A percentile compares a stretch with the other conserved stretches of the same genome.
Conservation (phyloP, 164 flowering plant genomes). For the Kalanchoe fedtschenkoi region DNA sequence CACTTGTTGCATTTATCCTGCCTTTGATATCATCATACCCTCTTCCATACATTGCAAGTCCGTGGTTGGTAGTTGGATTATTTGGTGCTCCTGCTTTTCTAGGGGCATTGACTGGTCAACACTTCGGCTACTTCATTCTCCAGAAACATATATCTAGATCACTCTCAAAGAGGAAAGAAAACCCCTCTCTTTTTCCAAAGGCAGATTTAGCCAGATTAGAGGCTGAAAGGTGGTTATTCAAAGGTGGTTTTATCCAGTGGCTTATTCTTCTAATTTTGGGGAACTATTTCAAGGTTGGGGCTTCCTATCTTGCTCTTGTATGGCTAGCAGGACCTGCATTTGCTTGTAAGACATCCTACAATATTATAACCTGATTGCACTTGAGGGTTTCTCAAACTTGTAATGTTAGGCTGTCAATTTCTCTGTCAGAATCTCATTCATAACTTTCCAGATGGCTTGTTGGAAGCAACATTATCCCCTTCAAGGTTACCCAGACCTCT, state of each 20-base stretch:
- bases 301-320: constrained; percentile 74
- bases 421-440: constrained; percentile 8
- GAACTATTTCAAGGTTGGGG: constrained; percentile 60
- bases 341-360: constrained; percentile 56
- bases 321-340: constrained; percentile 87
- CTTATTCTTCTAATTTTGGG: constrained; percentile 54
- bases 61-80: constrained; percentile 73
- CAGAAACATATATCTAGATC: constrained; percentile 29
- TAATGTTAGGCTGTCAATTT: not conserved
- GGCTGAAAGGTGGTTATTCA: constrained; percentile 91
- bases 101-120: constrained; percentile 85
- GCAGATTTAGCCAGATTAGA: constrained; percentile 53
- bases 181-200: constrained; percentile 23
- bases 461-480: constrained; percentile 89
- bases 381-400: not conserved
- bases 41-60: constrained; percentile 65
- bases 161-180: constrained; percentile 28
- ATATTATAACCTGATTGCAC: not conserved
- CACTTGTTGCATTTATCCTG: constrained; percentile 51
- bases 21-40: constrained; percentile 58
- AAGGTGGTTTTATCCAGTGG: constrained; percentile 87
- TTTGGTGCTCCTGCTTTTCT: constrained; percentile 84
- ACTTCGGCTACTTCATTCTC: constrained; percentile 59
- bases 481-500: constrained; percentile 69
- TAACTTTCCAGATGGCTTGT: constrained; percentile 68